phyloP scores from a whole-genome alignment of 306 rosid species.

The Herpetospermum pedunculosum region DNA sequence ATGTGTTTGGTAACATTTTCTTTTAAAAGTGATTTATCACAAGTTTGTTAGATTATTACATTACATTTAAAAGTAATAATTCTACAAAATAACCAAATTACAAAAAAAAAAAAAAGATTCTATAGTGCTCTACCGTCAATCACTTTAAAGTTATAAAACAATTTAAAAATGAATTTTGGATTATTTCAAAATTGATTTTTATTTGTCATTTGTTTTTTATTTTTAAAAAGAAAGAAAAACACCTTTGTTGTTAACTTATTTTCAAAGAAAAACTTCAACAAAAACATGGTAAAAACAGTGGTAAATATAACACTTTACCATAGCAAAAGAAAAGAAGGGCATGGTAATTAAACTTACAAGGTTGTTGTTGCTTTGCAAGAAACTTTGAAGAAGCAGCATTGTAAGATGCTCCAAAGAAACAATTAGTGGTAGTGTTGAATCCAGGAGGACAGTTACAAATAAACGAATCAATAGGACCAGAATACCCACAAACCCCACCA shows the following conservation, averaged over 20 bases:
- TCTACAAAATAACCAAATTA: no score
- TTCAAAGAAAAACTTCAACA: no score
- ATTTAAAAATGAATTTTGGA: no score
- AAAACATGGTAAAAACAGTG: not conserved
- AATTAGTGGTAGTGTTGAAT: conserved; percentile 47
- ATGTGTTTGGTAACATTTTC: no score
- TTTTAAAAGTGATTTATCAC: no score
- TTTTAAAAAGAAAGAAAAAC: no score
- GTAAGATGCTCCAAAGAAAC: conserved; percentile 40
- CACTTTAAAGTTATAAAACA: not conserved
- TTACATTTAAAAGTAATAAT: no score
- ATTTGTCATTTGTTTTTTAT: not conserved
- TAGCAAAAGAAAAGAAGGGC: not conserved
- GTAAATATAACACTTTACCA: not conserved
- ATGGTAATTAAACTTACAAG: conserved; percentile 23
- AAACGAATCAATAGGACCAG: conserved; percentile 34
- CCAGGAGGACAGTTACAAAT: conserved; percentile 72
- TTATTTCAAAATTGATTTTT: not conserved
- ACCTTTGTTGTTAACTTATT: no score
- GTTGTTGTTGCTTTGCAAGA: conserved; percentile 12
- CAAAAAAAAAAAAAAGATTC: no score
- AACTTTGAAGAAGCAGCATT: conserved; percentile 31
- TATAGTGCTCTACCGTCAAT: not conserved
- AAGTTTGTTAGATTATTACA: no score
- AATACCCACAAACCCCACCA: conserved; percentile 52